phyloP scores from a whole-genome alignment of 2,329 filamentous ascomycete genomes.

The Fusarium sublunatum region DNA sequence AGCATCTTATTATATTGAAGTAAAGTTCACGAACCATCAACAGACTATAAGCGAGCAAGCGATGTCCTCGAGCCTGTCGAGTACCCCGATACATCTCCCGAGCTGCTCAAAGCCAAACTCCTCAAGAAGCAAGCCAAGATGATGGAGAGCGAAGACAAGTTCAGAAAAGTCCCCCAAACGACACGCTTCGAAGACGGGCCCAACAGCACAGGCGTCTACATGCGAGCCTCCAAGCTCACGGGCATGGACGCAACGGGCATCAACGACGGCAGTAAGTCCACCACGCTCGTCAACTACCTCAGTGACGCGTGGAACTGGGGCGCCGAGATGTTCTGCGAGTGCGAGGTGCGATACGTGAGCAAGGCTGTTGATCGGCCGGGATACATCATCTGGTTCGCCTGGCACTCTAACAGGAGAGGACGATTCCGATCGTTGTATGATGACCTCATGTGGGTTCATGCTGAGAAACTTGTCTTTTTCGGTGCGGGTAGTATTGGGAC shows the following conservation, averaged over 20 bases:
- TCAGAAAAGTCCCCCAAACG: constrained; percentile 68
- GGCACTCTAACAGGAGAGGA: constrained; percentile 69
- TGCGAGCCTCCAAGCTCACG: constrained; percentile 68
- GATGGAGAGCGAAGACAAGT: constrained; percentile 63
- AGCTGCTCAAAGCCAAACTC: constrained; percentile 67
- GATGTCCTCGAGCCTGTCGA: constrained; percentile 67
- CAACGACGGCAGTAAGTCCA: constrained; percentile 76
- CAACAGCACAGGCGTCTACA: constrained; percentile 72
- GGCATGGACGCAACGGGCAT: constrained; percentile 73
- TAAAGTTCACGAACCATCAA: too few relatives aligned
- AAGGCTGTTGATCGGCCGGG: constrained; percentile 63
- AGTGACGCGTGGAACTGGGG: constrained; percentile 79
- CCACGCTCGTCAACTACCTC: constrained; percentile 73
- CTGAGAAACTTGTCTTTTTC: constrained; percentile 72
- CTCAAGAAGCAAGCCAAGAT: constrained; percentile 67
- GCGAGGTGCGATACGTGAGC: constrained; percentile 72
- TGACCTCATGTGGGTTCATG: constrained; percentile 75
- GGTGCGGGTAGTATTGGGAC: constrained; percentile 73
- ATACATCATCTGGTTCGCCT: constrained; percentile 73
- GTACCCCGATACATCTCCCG: constrained; percentile 69
- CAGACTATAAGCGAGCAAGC: constrained; percentile 69
- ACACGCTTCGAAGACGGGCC: constrained; percentile 70
- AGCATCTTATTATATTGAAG: too few relatives aligned
- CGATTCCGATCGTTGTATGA: constrained; percentile 66
- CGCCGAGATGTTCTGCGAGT: constrained; percentile 76